Conservation (phyloP, 169 alveolate genomes). For the Cryptosporidium muris region DNA sequence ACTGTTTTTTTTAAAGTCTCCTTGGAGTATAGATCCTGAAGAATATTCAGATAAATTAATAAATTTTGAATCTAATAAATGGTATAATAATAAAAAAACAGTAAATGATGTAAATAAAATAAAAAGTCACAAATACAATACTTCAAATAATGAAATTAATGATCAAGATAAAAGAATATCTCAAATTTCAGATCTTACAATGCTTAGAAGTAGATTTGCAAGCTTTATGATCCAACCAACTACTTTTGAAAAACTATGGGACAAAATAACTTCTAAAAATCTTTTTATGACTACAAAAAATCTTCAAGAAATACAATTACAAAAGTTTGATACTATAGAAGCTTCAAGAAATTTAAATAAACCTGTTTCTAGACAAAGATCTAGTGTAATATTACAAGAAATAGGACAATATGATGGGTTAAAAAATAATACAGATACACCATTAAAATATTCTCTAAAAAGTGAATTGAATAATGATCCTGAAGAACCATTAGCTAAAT, state of each 20-base stretch:
- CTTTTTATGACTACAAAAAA: constrained; percentile 9
- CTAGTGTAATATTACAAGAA: neutral
- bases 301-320: constrained; percentile 29
- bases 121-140: neutral
- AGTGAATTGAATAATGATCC: neutral
- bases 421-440: neutral
- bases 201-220: constrained; percentile 48
- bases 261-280: constrained; percentile 31
- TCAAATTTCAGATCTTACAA: constrained; percentile 16
- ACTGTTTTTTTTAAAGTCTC: constrained; percentile 7
- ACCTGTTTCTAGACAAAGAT: neutral
- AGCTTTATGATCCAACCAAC: constrained; percentile 58
- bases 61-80: neutral
- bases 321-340: constrained; percentile 50
- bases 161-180: neutral
- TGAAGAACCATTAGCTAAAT: neutral
- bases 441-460: neutral
- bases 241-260: constrained; percentile 40
- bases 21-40: constrained; percentile 50
- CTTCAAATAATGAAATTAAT: constrained; percentile 4
- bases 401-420: neutral
- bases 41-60: constrained; percentile 2
- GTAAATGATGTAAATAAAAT: neutral
- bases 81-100: neutral
- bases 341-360: constrained; percentile 23